Evolutionary conservation across 768 basidiomycete species (phyloP).

Genomic region (Rhizopogon vesiculosus): DNA sequence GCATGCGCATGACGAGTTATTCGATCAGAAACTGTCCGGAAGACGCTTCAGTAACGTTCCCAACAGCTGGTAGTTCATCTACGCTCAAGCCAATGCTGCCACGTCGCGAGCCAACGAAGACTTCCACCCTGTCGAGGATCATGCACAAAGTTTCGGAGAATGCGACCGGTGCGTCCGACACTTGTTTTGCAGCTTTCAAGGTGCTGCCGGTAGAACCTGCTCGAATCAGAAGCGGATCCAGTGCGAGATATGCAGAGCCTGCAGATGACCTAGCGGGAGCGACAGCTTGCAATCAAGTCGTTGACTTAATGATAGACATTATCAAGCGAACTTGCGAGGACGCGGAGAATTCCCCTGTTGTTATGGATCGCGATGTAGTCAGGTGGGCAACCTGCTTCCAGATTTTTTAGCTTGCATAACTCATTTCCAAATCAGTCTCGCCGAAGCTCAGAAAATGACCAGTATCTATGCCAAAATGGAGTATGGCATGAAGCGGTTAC

Average conservation of each 20-base stretch:
- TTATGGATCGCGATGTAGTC: constrained; percentile 64
- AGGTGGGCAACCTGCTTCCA: constrained; percentile 42
- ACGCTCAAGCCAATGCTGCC: neutral
- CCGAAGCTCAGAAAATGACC: constrained; percentile 81
- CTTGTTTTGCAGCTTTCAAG: constrained; percentile 72
- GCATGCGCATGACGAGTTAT: constrained; percentile 77
- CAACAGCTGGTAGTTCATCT: neutral
- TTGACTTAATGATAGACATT: constrained; percentile 67
- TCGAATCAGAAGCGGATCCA: constrained; percentile 35
- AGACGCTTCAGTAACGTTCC: constrained; percentile 4
- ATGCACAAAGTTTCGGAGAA: constrained; percentile 34
- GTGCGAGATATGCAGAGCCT: constrained; percentile 43
- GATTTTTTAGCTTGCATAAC: neutral
- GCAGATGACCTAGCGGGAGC: constrained; percentile 60
- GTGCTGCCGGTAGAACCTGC: constrained; percentile 70
- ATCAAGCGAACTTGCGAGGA: constrained; percentile 67
- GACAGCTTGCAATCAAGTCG: constrained; percentile 70
- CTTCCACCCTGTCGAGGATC: constrained; percentile 22
- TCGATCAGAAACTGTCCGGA: constrained; percentile 71
- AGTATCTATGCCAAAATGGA: constrained; percentile 90
- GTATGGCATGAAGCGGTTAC: constrained; percentile 83
- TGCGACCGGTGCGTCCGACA: constrained; percentile 31
- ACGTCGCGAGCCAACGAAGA: constrained; percentile 4
- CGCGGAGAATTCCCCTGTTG: constrained; percentile 45
- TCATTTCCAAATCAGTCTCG: constrained; percentile 43